Evolutionary conservation across 768 basidiomycete species (phyloP).

Genomic region (Calocybe cyanea): DNA sequence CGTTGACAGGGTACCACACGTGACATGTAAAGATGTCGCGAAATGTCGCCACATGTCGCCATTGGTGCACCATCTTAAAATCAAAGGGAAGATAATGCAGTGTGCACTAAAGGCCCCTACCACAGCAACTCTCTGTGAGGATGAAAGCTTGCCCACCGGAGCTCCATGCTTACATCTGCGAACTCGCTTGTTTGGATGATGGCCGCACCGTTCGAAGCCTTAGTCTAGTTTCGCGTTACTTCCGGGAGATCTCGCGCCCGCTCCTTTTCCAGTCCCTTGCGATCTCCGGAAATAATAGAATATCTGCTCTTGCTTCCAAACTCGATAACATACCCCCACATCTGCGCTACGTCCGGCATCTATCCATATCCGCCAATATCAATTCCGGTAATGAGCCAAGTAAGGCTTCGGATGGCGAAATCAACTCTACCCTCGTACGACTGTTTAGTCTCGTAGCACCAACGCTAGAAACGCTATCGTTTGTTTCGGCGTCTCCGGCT

Average conservation of each 20-base stretch:
- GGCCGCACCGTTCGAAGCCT: constrained; percentile 34
- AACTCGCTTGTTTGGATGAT: constrained; percentile 38
- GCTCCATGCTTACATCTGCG: constrained; percentile 40
- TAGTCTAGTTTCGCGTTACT: constrained; percentile 35
- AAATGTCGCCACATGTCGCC: constrained; percentile 23
- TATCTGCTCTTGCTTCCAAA: constrained; percentile 22
- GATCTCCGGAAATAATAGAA: constrained; percentile 24
- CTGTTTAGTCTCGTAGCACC: constrained; percentile 36
- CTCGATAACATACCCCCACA: constrained; percentile 31
- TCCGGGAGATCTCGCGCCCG: constrained; percentile 32
- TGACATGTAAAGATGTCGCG: neutral
- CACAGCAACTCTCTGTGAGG: constrained; percentile 6
- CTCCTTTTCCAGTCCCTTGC: constrained; percentile 38
- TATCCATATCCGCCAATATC: constrained; percentile 39
- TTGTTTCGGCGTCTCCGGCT: constrained; percentile 30
- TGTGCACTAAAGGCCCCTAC: neutral
- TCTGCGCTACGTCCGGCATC: constrained; percentile 35
- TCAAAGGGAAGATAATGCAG: neutral
- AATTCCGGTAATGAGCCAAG: constrained; percentile 10
- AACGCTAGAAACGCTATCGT: constrained; percentile 37
- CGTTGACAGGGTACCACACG: too few relatives aligned
- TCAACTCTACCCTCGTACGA: constrained; percentile 21
- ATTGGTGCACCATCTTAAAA: constrained; percentile 17
- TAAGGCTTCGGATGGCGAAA: constrained; percentile 3
- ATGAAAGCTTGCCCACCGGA: constrained; percentile 41